phyloP scores from a whole-genome alignment of 768 basidiomycete genomes.

The Tephrocybe sp. region DNA sequence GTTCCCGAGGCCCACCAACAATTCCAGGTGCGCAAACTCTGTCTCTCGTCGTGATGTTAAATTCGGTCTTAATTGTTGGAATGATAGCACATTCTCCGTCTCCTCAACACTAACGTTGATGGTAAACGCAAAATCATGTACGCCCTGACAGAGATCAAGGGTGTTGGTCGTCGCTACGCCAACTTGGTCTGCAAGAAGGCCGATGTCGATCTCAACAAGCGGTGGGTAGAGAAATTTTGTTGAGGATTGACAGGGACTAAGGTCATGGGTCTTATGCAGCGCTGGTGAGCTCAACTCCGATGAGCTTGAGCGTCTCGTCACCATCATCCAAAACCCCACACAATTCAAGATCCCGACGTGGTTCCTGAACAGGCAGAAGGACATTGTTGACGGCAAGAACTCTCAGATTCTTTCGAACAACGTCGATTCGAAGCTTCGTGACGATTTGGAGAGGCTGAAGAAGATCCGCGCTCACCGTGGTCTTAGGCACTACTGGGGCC shows the following conservation, averaged over 20 bases:
- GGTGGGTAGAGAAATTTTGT: slow-evolving; percentile 50
- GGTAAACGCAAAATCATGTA: slow-evolving; percentile 99
- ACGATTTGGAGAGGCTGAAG: slow-evolving; percentile 97
- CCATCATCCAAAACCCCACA: slow-evolving; percentile 98
- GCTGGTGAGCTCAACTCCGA: slow-evolving; percentile 99
- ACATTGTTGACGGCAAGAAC: slow-evolving; percentile 96
- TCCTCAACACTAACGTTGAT: slow-evolving; percentile 99
- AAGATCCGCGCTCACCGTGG: slow-evolving; percentile 98
- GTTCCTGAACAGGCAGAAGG: slow-evolving; percentile 99
- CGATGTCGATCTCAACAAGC: slow-evolving; percentile 97
- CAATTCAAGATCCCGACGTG: slow-evolving; percentile 99
- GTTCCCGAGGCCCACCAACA: slow-evolving; percentile 93
- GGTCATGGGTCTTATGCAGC: slow-evolving; percentile 46
- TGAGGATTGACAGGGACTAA: neutral
- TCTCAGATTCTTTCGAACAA: slow-evolving; percentile 93
- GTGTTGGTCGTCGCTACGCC: slow-evolving; percentile 98
- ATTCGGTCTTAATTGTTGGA: slow-evolving; percentile 2
- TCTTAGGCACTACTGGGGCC: slow-evolving; percentile 89
- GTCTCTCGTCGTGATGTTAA: neutral
- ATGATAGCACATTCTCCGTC: slow-evolving; percentile 93
- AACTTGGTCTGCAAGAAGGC: slow-evolving; percentile 99
- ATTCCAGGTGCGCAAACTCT: slow-evolving; percentile 70
- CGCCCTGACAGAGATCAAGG: slow-evolving; percentile 99
- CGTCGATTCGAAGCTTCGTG: slow-evolving; percentile 97
- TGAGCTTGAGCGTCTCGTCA: slow-evolving; percentile 97